Percentiles rank a stretch among this genome's conserved stretches.
Evolutionary conservation across 768 basidiomycete species (phyloP).

Genomic region (Mycena alexandri): DNA sequence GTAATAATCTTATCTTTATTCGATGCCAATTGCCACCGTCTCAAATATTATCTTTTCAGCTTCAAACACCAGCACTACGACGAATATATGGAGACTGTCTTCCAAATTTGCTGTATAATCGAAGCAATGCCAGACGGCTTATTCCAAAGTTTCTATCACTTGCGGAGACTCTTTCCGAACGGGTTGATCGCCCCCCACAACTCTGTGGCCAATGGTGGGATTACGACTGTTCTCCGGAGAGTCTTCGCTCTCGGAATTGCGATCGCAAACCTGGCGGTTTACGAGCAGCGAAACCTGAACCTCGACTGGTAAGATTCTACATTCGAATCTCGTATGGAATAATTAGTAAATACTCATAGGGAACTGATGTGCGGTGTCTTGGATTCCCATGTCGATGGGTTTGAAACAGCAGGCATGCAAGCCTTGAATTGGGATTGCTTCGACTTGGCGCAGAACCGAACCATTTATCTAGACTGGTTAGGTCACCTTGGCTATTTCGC

Average conservation of each 20-base stretch:
- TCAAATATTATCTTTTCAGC: neutral
- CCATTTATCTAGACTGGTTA: constrained; percentile 27
- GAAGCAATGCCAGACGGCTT: constrained; percentile 27
- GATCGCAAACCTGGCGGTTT: constrained; percentile 23
- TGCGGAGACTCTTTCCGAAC: constrained; percentile 26
- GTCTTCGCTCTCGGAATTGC: constrained; percentile 24
- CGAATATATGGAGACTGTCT: constrained; percentile 21
- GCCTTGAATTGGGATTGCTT: constrained; percentile 29
- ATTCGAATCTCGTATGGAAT: neutral
- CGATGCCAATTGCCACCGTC: too few species aligned
- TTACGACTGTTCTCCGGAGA: constrained; percentile 14
- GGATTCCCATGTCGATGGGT: constrained; percentile 17
- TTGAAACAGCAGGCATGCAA: constrained; percentile 14
- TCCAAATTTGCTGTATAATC: constrained; percentile 10
- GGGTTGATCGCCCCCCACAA: constrained; percentile 21
- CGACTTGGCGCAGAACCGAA: constrained; percentile 25
- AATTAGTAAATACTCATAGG: constrained; percentile 1
- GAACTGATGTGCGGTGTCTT: constrained; percentile 25
- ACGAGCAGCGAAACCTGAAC: constrained; percentile 24
- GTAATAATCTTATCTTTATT: neutral
- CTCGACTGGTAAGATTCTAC: constrained; percentile 11
- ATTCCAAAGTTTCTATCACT: constrained; percentile 26
- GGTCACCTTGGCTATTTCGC: constrained; percentile 22
- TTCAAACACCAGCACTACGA: constrained; percentile 13
- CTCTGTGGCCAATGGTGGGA: constrained; percentile 5